These are phyloP conservation scores for Globisporangium cystogenes DNA, from an alignment of 352 stramenopile genomes.

Conservation along the genomic window DNA sequence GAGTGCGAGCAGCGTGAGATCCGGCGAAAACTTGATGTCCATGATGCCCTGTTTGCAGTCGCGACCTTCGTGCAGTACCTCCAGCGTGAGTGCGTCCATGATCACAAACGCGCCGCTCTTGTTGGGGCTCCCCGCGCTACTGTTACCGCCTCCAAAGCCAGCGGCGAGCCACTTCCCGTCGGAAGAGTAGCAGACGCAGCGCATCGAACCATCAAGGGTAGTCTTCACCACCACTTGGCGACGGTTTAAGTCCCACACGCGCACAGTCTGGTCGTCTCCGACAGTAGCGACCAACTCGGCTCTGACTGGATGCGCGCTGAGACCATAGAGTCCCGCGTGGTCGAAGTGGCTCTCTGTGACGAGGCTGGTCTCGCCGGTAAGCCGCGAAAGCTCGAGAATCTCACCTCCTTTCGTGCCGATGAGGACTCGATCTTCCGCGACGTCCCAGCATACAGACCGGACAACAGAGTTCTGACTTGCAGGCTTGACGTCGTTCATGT, in stretches of 20 bases:
- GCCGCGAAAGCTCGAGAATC: constrained; percentile 58
- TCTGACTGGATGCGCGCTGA: constrained; percentile 38
- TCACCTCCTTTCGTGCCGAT: constrained; percentile 64
- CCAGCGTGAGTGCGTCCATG: constrained; percentile 61
- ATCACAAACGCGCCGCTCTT: constrained; percentile 52
- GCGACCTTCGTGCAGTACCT: constrained; percentile 84
- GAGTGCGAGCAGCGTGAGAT: constrained; percentile 81
- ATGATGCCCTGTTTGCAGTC: constrained; percentile 82
- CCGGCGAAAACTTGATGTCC: constrained; percentile 84
- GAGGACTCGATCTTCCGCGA: constrained; percentile 60
- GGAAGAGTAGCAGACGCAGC: constrained; percentile 49
- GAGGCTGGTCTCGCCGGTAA: constrained; percentile 49
- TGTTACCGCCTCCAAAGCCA: constrained; percentile 39
- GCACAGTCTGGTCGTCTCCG: constrained; percentile 60
- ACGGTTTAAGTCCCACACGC: constrained; percentile 57
- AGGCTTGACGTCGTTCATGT: constrained; percentile 43
- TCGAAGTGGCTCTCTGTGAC: constrained; percentile 67
- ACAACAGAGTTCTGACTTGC: constrained; percentile 38
- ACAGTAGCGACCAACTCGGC: constrained; percentile 60
- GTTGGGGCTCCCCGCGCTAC: constrained; percentile 12
- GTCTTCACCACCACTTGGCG: constrained; percentile 52
- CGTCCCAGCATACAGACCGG: constrained; percentile 62
- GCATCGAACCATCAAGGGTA: constrained; percentile 49
- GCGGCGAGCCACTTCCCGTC: constrained; percentile 68
- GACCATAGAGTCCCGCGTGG: constrained; percentile 36